Conservation (phyloP, 2,329 filamentous ascomycete genomes). For the Sarocladium kiliense region DNA sequence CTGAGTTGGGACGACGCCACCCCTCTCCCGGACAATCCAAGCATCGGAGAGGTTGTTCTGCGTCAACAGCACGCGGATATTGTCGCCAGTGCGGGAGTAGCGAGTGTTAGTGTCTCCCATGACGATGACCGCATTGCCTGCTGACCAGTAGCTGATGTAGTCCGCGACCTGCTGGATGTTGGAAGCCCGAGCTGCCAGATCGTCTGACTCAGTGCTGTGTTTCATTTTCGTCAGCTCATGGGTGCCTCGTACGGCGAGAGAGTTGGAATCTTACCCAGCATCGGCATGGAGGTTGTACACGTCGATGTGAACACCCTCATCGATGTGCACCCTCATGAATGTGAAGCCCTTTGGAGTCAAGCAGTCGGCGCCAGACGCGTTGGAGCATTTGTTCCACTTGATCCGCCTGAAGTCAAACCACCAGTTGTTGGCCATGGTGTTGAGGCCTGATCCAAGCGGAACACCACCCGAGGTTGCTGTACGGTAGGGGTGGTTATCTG, state of each 20-base stretch:
- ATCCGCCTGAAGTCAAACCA: slow-evolving; percentile 50
- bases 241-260: too few species aligned
- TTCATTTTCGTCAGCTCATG: background rate
- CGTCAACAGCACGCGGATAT: slow-evolving; percentile 14
- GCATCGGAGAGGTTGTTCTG: slow-evolving; percentile 7
- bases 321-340: slow-evolving; percentile 49
- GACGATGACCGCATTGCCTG: slow-evolving; percentile 55
- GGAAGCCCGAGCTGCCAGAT: slow-evolving; percentile 46
- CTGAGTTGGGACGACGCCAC: slow-evolving; percentile 1
- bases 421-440: slow-evolving; percentile 51
- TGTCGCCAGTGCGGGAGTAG: slow-evolving; percentile 51
- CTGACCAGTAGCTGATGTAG: slow-evolving; percentile 48
- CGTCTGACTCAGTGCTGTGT: slow-evolving; percentile 37
- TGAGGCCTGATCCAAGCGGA: slow-evolving; percentile 55
- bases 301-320: slow-evolving; percentile 50
- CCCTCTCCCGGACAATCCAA: slow-evolving; percentile 5
- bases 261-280: slow-evolving; percentile 41
- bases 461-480: slow-evolving; percentile 58
- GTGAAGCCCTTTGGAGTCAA: slow-evolving; percentile 65
- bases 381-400: slow-evolving; percentile 49
- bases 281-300: slow-evolving; percentile 61
- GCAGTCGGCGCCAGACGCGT: slow-evolving; percentile 49
- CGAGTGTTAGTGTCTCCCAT: slow-evolving; percentile 59
- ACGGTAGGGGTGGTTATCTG: slow-evolving; percentile 50
- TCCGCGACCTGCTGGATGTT: slow-evolving; percentile 53